A percentile compares a stretch with the other conserved stretches of the same genome.
These are phyloP conservation scores for Goffeauzyma gilvescens DNA, from an alignment of 768 basidiomycete species.

Conservation along the genomic window DNA sequence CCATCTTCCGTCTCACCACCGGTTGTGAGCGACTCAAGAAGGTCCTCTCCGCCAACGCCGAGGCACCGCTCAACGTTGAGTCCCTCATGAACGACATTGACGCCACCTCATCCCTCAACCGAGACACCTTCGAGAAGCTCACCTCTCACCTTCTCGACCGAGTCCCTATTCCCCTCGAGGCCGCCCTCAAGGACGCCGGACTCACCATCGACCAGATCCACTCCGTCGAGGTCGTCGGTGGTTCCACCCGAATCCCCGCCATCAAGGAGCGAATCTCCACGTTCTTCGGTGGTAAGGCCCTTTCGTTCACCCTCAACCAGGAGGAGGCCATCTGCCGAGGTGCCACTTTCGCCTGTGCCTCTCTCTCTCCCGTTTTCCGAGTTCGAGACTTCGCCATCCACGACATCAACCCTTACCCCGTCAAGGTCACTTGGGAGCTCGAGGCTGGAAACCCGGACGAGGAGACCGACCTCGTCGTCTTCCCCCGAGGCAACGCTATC, in stretches of 20 bases:
- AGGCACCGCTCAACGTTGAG: constrained; percentile 79
- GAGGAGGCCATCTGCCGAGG: constrained; percentile 94
- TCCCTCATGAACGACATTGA: constrained; percentile 92
- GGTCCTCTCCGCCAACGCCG: constrained; percentile 77
- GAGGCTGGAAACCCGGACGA: constrained; percentile 63
- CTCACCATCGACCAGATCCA: constrained; percentile 69
- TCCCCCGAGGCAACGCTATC: constrained; percentile 62
- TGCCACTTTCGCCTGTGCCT: constrained; percentile 89
- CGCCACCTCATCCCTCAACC: constrained; percentile 61
- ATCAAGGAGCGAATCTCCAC: constrained; percentile 71
- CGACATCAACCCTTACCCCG: constrained; percentile 70
- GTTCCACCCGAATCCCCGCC: constrained; percentile 77
- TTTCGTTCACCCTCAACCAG: constrained; percentile 86
- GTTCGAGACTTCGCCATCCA: constrained; percentile 82
- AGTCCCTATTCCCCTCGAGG: constrained; percentile 54
- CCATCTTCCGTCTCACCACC: constrained; percentile 68
- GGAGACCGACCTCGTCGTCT: constrained; percentile 68
- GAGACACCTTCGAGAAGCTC: constrained; percentile 66
- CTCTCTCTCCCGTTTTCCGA: constrained; percentile 92
- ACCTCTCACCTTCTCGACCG: constrained; percentile 56
- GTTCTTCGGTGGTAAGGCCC: constrained; percentile 61
- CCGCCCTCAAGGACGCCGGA: constrained; percentile 61
- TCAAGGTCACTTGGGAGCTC: constrained; percentile 75
- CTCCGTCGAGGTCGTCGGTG: constrained; percentile 80
- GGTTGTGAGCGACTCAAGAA: constrained; percentile 93